phyloP scores from a whole-genome alignment of 805 yeast species.

The Spathaspora passalidarum region DNA sequence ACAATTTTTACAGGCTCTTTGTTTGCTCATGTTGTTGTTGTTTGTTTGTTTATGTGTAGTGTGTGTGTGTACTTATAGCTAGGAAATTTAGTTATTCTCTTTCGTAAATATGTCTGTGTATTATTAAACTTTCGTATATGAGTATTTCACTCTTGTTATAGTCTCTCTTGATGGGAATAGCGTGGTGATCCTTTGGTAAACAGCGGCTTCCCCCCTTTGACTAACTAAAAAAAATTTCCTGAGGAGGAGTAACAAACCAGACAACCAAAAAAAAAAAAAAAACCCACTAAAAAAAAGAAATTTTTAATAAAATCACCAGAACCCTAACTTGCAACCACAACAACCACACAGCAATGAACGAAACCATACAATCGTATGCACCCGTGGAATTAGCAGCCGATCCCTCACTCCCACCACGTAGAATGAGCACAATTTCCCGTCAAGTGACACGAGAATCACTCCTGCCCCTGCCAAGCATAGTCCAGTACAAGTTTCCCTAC shows the following conservation, averaged over 20 bases:
- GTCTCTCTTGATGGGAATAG: no score
- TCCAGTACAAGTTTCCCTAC: constrained; percentile 14
- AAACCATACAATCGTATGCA: not conserved
- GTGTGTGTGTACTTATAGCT: not conserved
- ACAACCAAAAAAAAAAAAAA: no score
- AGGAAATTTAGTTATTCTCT: not conserved
- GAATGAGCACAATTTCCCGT: constrained; percentile 1
- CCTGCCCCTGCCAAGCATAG: not conserved
- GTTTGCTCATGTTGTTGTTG: not conserved
- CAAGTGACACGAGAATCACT: constrained; percentile 1
- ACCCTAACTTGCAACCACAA: not conserved
- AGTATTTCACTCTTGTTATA: no score
- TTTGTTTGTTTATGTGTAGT: not conserved
- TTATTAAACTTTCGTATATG: no score
- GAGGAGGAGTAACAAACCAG: not conserved
- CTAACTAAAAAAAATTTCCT: not conserved
- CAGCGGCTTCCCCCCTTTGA: not conserved
- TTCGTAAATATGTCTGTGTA: not conserved
- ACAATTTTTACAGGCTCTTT: constrained; percentile 21
- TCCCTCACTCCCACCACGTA: not conserved
- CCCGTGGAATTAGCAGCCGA: not conserved
- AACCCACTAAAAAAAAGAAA: not conserved
- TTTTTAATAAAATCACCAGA: not conserved
- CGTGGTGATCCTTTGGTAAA: not conserved
- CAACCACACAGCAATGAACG: not conserved